A percentile compares a stretch with the other conserved stretches of the same genome.
Evolutionary conservation across 2,329 filamentous ascomycete genomes (phyloP).

Genomic region (Apiospora phragmitis): DNA sequence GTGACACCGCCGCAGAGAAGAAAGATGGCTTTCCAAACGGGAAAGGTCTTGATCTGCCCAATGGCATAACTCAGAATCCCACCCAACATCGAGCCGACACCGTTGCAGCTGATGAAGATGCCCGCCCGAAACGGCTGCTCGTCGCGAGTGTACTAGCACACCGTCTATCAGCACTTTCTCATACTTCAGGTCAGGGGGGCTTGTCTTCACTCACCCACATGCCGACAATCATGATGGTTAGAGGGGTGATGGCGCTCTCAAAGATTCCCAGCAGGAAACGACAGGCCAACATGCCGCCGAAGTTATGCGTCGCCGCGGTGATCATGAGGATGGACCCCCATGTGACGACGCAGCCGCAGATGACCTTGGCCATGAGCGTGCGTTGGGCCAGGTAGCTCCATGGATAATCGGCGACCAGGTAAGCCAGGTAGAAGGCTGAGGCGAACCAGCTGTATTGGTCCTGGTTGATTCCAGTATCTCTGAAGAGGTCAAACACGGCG

Average conservation of each 20-base stretch:
- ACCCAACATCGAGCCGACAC: slow-evolving; percentile 37
- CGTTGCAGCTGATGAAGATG: slow-evolving; percentile 42
- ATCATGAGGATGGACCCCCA: slow-evolving; percentile 43
- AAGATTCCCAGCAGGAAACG: slow-evolving; percentile 48
- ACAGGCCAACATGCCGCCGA: slow-evolving; percentile 42
- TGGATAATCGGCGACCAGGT: slow-evolving; percentile 29
- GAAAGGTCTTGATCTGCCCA: slow-evolving; percentile 40
- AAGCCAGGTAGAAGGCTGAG: slow-evolving; percentile 55
- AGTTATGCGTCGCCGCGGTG: slow-evolving; percentile 42
- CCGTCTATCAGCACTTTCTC: neutral
- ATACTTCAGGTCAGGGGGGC: neutral
- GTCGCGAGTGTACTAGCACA: slow-evolving; percentile 39
- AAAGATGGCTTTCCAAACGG: slow-evolving; percentile 46
- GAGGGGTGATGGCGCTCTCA: slow-evolving; percentile 48
- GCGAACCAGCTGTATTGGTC: slow-evolving; percentile 56
- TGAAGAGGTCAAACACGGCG: slow-evolving; percentile 56
- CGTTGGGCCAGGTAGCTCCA: slow-evolving; percentile 36
- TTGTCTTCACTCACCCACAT: slow-evolving; percentile 39
- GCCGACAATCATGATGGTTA: slow-evolving; percentile 50
- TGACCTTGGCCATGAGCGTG: slow-evolving; percentile 36
- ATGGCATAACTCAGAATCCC: slow-evolving; percentile 39
- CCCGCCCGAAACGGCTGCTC: slow-evolving; percentile 49
- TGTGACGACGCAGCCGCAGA: slow-evolving; percentile 30
- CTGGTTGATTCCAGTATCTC: slow-evolving; percentile 45
- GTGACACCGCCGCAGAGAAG: slow-evolving; percentile 45